Conservation (phyloP, 2,329 filamentous ascomycete genomes). For the Paraphoma sp. region DNA sequence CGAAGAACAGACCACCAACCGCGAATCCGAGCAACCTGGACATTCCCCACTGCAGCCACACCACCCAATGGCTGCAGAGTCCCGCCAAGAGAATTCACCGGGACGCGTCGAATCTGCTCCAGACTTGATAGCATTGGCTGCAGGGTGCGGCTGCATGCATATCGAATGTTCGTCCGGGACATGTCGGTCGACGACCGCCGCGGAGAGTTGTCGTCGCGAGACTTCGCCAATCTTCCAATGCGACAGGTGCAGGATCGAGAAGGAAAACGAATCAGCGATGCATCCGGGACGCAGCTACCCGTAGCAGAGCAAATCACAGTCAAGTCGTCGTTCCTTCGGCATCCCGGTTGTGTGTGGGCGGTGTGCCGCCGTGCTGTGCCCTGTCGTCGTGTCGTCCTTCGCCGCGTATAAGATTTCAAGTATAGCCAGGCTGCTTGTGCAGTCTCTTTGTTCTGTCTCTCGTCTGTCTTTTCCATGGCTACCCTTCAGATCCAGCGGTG, state of each 20-base stretch:
- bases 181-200: neutral
- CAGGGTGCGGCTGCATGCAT: neutral
- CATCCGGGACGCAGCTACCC: neutral
- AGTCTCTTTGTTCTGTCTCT: neutral
- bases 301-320: conserved; percentile 1
- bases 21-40: too few species aligned
- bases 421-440: neutral
- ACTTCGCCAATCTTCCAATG: conserved; percentile 3
- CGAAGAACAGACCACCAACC: too few species aligned
- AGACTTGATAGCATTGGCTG: too few species aligned
- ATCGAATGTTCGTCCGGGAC: neutral
- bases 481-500: neutral
- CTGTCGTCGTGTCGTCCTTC: neutral
- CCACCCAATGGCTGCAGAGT: too few species aligned
- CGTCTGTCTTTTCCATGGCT: neutral
- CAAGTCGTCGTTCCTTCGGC: neutral
- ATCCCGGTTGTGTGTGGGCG: neutral
- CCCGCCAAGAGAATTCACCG: too few species aligned
- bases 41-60: too few species aligned
- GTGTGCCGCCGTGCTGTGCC: neutral
- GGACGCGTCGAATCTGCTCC: too few species aligned
- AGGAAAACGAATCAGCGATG: neutral
- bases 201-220: neutral
- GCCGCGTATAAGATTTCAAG: conserved; percentile 2
- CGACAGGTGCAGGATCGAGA: conserved; percentile 1